phyloP scores from a whole-genome alignment of 345 rosid species.

The Eucalyptus erythrocorys region DNA sequence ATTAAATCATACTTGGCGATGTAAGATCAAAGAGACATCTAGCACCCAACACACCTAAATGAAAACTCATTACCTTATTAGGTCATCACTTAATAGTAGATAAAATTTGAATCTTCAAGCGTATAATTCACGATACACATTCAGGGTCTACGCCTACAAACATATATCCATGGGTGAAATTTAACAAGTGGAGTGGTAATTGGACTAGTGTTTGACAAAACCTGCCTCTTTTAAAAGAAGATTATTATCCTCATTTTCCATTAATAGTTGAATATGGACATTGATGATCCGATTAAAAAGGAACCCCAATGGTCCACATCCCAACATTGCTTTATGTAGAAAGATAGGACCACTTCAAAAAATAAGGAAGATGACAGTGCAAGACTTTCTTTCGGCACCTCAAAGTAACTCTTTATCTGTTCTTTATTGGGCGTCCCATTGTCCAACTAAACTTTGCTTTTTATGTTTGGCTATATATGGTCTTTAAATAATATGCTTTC shows the following conservation, averaged over 20 bases:
- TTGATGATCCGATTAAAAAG: neutral
- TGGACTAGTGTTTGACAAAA: neutral
- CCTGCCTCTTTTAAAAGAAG: neutral
- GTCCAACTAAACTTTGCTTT: neutral
- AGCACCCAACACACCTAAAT: neutral
- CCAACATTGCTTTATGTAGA: neutral
- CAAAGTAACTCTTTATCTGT: neutral
- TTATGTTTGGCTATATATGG: neutral
- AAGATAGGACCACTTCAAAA: neutral
- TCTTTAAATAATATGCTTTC: neutral
- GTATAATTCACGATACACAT: neutral
- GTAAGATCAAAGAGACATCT: neutral
- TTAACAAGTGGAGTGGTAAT: neutral
- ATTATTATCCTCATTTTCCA: neutral
- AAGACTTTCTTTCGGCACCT: neutral
- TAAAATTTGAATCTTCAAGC: neutral
- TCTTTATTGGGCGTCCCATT: neutral
- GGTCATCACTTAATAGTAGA: neutral
- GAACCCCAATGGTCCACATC: neutral
- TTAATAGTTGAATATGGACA: neutral
- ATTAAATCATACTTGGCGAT: neutral
- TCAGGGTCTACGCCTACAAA: neutral
- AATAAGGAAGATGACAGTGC: neutral
- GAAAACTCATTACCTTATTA: neutral
- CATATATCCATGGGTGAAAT: neutral